A percentile compares a stretch with the other conserved stretches of the same genome.
phyloP scores from a whole-genome alignment of 208 protist species.

The Acanthamoeba royreba region DNA sequence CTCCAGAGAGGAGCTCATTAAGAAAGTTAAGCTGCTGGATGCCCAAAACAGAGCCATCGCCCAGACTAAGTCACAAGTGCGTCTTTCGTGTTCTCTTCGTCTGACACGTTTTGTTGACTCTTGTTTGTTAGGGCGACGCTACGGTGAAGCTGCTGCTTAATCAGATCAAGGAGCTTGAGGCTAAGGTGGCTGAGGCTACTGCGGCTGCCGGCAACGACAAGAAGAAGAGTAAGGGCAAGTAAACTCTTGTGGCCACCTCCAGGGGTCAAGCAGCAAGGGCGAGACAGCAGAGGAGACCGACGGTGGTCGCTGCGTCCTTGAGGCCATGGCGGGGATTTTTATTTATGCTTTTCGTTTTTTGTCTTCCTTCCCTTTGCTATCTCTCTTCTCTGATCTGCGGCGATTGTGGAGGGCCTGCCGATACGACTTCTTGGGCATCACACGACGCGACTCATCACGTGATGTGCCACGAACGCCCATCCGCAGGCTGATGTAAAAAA shows the following conservation, averaged over 20 bases:
- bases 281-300: background rate
- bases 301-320: background rate
- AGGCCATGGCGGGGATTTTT: too few relatives aligned
- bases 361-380: too few relatives aligned
- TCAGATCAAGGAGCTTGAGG: background rate
- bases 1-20: constrained; percentile 12
- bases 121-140: background rate
- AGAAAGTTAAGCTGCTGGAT: constrained; percentile 1
- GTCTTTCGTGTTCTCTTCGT: background rate
- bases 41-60: constrained; percentile 15
- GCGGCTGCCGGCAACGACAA: background rate
- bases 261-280: background rate
- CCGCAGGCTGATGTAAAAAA: too few relatives aligned
- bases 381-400: too few relatives aligned
- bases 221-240: constrained; percentile 5
- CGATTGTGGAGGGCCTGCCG: too few relatives aligned
- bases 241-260: background rate
- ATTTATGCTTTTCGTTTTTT: too few relatives aligned
- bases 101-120: background rate
- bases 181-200: background rate
- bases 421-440: too few relatives aligned
- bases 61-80: background rate
- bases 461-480: too few relatives aligned
- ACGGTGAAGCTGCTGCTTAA: constrained; percentile 18
- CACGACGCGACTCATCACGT: too few relatives aligned